These are phyloP conservation scores for Echinosophora koreensis DNA, from an alignment of 306 rosid species.

Conservation along the genomic window DNA sequence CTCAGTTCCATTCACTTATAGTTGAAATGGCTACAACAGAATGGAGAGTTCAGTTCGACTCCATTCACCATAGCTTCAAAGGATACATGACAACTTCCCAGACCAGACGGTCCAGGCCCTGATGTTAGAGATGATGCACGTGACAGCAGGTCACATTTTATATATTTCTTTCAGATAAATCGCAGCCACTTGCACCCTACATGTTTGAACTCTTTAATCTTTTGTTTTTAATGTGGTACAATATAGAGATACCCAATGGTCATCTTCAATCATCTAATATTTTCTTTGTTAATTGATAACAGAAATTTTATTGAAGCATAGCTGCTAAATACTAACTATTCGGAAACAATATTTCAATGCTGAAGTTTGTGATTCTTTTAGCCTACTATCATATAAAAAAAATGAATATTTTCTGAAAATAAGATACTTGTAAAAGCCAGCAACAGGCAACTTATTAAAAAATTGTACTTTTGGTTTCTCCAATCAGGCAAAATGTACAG, in stretches of 20 bases:
- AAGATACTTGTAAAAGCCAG: neutral
- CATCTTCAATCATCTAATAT: neutral
- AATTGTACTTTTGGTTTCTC: too few species aligned
- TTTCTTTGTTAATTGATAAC: neutral
- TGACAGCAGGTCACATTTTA: neutral
- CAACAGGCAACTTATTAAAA: neutral
- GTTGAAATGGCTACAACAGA: neutral
- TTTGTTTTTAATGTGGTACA: neutral
- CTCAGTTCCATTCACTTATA: neutral
- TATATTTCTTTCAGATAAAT: constrained; percentile 2
- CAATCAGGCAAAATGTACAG: neutral
- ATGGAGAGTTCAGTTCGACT: neutral
- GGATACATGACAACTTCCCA: neutral
- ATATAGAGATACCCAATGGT: neutral
- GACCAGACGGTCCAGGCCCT: neutral
- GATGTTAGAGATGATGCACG: neutral
- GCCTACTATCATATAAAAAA: neutral
- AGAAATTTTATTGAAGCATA: neutral
- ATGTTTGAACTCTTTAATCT: constrained; percentile 11
- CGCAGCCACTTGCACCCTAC: neutral
- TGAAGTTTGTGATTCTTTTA: neutral
- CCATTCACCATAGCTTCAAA: neutral
- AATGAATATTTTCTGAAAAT: neutral
- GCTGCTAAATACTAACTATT: neutral
- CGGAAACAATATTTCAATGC: neutral